Evolutionary conservation across 106 monocot genomes (phyloP).

Genomic region (Acorus gramineus): DNA sequence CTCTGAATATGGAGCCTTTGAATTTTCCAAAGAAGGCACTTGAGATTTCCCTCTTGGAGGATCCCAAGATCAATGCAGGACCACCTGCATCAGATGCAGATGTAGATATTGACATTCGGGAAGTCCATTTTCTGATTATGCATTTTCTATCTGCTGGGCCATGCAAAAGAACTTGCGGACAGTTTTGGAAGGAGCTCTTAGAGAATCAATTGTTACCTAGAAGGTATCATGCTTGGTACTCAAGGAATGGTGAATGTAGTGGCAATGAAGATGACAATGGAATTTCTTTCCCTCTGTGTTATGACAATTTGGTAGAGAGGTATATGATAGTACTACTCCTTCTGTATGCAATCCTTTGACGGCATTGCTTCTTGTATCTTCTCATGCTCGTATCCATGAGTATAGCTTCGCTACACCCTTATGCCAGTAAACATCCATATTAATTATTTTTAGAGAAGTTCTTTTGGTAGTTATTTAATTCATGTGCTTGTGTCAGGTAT

Average conservation of each 20-base stretch:
- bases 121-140: slow-evolving; percentile 96
- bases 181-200: slow-evolving; percentile 84
- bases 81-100: slow-evolving; percentile 24
- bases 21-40: slow-evolving; percentile 43
- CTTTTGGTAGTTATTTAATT: neutral
- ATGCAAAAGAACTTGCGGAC: slow-evolving; percentile 62
- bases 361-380: neutral
- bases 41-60: slow-evolving; percentile 29
- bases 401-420: no score
- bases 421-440: no score
- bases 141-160: slow-evolving; percentile 88
- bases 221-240: slow-evolving; percentile 98
- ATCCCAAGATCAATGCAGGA: slow-evolving; percentile 28
- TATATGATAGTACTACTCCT: slow-evolving; percentile 10
- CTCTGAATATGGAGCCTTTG: slow-evolving; percentile 40
- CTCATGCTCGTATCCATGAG: neutral
- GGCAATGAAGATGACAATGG: slow-evolving; percentile 89
- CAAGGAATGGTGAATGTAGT: slow-evolving; percentile 50
- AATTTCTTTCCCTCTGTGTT: slow-evolving; percentile 69
- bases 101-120: slow-evolving; percentile 80
- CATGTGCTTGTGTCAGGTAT: slow-evolving; percentile 26
- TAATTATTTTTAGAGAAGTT: no score
- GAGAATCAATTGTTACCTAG: slow-evolving; percentile 91
- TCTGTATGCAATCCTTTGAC: neutral
- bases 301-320: slow-evolving; percentile 68